Evolutionary conservation across 1,284 basidiomycete genomes (phyloP).

Genomic region (Ganoderma meredithae): DNA sequence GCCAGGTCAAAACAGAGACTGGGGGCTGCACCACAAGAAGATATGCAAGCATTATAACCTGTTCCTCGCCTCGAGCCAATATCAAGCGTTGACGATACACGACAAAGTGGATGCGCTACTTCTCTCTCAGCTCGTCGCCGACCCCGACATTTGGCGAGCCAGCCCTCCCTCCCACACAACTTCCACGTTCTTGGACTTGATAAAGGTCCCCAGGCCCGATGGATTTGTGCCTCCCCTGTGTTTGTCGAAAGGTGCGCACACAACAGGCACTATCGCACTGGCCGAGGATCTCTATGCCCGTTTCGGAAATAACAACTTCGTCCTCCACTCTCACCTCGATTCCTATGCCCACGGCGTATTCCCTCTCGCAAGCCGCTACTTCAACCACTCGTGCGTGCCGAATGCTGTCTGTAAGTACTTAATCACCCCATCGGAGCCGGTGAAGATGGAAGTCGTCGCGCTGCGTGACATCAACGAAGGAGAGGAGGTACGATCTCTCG

Average conservation of each 20-base stretch:
- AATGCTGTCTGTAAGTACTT: slow-evolving; percentile 72
- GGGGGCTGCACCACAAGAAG: slow-evolving; percentile 67
- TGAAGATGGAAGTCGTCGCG: slow-evolving; percentile 68
- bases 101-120: slow-evolving; percentile 67
- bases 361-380: slow-evolving; percentile 72
- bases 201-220: slow-evolving; percentile 51
- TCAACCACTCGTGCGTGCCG: slow-evolving; percentile 81
- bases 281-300: slow-evolving; percentile 54
- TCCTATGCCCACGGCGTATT: slow-evolving; percentile 76
- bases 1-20: slow-evolving; percentile 71
- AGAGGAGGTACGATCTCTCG: slow-evolving; percentile 63
- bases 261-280: slow-evolving; percentile 35
- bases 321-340: slow-evolving; percentile 71
- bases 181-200: slow-evolving; percentile 55
- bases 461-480: slow-evolving; percentile 59
- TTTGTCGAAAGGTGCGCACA: slow-evolving; percentile 24
- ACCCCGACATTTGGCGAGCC: slow-evolving; percentile 31
- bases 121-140: slow-evolving; percentile 65
- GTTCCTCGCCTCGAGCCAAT: slow-evolving; percentile 54
- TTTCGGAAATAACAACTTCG: slow-evolving; percentile 82
- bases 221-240: slow-evolving; percentile 36
- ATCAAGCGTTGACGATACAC: slow-evolving; percentile 55
- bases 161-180: slow-evolving; percentile 25
- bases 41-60: slow-evolving; percentile 65
- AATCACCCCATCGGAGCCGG: slow-evolving; percentile 46